A percentile compares a stretch with the other conserved stretches of the same genome.
These are phyloP conservation scores for Triglochin maritima DNA, from an alignment of 106 monocot genomes.

Conservation along the genomic window DNA sequence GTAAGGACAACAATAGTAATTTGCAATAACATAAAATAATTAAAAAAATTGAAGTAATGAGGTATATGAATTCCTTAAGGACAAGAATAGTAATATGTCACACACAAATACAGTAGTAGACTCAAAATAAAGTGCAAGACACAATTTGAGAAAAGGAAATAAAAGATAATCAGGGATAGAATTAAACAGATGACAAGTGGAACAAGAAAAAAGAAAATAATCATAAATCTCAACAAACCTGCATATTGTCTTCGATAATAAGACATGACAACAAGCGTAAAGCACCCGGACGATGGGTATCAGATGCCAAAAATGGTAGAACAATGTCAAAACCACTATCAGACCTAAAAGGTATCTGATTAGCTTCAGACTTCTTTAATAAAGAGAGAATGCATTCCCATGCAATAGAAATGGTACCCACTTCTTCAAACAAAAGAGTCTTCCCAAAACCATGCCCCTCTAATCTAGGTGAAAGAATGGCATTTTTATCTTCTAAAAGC, in stretches of 20 bases:
- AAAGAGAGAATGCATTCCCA: conserved; percentile 90
- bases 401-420: conserved; percentile 52
- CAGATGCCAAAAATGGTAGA: conserved; percentile 76
- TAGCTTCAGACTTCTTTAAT: conserved; percentile 69
- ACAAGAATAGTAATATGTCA: too few relatives aligned
- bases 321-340: conserved; percentile 53
- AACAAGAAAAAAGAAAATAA: too few relatives aligned
- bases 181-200: too few relatives aligned
- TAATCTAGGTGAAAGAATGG: conserved; percentile 75
- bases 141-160: too few relatives aligned
- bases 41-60: too few relatives aligned
- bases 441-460: conserved; percentile 34
- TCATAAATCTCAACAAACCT: conserved; percentile 33
- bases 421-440: conserved; percentile 71
- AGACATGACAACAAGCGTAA: conserved; percentile 65
- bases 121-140: too few relatives aligned
- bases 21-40: too few relatives aligned
- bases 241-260: conserved; percentile 73
- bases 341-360: conserved; percentile 66
- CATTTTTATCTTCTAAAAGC: conserved; percentile 65
- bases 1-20: too few relatives aligned
- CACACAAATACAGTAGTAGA: too few relatives aligned
- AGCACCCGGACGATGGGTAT: conserved; percentile 69
- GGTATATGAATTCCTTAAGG: too few relatives aligned
- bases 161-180: too few relatives aligned